Conservation (phyloP, 106 monocot species). For the Phalaenopsis equestris region DNA sequence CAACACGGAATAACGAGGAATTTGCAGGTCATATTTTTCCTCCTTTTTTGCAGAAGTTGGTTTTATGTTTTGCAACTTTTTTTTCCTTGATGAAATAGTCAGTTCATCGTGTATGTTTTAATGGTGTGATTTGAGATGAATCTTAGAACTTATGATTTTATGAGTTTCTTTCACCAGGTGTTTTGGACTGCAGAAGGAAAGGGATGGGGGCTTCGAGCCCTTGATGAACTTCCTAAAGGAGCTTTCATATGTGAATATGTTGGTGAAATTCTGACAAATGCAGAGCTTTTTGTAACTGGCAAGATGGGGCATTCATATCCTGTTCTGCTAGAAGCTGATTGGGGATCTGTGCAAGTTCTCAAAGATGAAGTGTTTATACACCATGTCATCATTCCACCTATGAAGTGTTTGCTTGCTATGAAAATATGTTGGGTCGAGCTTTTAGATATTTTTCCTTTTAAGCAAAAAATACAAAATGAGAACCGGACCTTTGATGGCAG, state of each 20-base stretch:
- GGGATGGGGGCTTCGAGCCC: constrained; percentile 77
- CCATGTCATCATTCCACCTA: no score
- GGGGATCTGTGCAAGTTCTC: constrained; percentile 70
- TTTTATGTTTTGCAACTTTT: neutral
- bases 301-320: constrained; percentile 72
- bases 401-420: no score
- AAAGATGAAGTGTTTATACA: constrained; percentile 50
- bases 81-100: neutral
- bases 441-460: no score
- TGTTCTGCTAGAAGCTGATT: constrained; percentile 77
- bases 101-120: neutral
- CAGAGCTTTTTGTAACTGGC: constrained; percentile 50
- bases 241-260: constrained; percentile 89
- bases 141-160: neutral
- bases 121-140: neutral
- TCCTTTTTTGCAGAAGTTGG: neutral
- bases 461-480: no score
- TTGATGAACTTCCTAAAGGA: constrained; percentile 62
- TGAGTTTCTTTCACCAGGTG: constrained; percentile 31
- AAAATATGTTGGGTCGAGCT: no score
- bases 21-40: constrained; percentile 38
- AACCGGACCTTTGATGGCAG: no score
- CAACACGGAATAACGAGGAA: constrained; percentile 69
- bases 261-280: constrained; percentile 82
- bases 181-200: constrained; percentile 51